These are phyloP conservation scores for Cordyceps fumosorosea DNA, from an alignment of 2,329 filamentous ascomycete species.

Conservation along the genomic window DNA sequence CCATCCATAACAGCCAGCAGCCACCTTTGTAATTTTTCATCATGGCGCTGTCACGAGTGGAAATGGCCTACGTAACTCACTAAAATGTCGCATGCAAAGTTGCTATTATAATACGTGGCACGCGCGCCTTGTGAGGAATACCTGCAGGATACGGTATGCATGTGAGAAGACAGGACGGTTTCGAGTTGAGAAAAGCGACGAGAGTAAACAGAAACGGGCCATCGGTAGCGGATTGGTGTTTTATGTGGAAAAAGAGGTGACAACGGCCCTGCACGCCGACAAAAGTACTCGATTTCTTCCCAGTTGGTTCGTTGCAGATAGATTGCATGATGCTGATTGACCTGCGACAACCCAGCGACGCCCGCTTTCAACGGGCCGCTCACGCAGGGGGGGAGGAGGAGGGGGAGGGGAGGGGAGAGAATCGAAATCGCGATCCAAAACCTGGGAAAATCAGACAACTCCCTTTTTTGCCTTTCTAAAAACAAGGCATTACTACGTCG, in stretches of 20 bases:
- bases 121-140: background rate
- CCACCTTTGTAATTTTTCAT: background rate
- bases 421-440: conserved; percentile 3
- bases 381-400: background rate
- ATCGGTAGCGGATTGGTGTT: no score
- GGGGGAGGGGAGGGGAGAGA: background rate
- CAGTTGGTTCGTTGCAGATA: background rate
- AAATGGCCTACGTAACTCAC: background rate
- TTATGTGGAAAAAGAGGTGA: no score
- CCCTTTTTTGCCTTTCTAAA: no score
- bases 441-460: background rate
- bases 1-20: background rate
- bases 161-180: background rate
- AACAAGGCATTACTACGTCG: no score
- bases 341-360: background rate
- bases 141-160: conserved; percentile 5
- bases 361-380: background rate
- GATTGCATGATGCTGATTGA: background rate
- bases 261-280: background rate
- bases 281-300: background rate
- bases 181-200: background rate
- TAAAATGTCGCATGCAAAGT: background rate
- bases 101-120: background rate
- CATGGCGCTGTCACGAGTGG: background rate
- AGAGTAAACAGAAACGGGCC: no score